These are phyloP conservation scores for Metschnikowia gruessii DNA, from an alignment of 805 yeast genomes.

Conservation along the genomic window DNA sequence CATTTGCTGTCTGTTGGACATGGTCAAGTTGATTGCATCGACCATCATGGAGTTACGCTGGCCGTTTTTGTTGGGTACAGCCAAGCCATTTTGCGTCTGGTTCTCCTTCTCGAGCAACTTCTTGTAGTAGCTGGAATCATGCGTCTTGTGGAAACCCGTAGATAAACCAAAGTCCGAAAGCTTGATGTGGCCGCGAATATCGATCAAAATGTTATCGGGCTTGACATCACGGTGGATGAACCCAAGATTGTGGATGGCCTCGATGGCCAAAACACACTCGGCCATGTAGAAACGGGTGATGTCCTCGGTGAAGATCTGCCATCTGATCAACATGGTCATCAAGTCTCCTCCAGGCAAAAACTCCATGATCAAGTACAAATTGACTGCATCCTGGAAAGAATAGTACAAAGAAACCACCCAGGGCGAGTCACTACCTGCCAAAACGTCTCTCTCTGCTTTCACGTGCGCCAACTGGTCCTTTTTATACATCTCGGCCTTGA, in stretches of 20 bases:
- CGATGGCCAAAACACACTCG: slow-evolving; percentile 92
- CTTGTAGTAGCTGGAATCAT: slow-evolving; percentile 82
- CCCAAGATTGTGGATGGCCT: slow-evolving; percentile 88
- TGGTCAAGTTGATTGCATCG: slow-evolving; percentile 91
- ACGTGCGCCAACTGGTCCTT: slow-evolving; percentile 94
- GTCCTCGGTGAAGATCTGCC: slow-evolving; percentile 92
- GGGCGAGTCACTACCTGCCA: slow-evolving; percentile 85
- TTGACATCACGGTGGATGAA: slow-evolving; percentile 96
- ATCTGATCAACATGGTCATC: slow-evolving; percentile 94
- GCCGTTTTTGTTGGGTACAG: slow-evolving; percentile 19
- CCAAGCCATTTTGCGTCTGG: slow-evolving; percentile 19
- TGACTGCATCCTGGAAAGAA: slow-evolving; percentile 76
- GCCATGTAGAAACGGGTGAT: slow-evolving; percentile 93
- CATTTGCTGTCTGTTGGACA: slow-evolving; percentile 92
- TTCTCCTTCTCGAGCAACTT: slow-evolving; percentile 72
- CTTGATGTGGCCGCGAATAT: slow-evolving; percentile 69
- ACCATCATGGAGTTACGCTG: slow-evolving; percentile 77
- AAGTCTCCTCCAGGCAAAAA: slow-evolving; percentile 75
- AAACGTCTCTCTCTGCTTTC: slow-evolving; percentile 92
- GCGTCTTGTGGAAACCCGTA: slow-evolving; percentile 92
- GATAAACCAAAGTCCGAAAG: slow-evolving; percentile 75
- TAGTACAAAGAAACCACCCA: slow-evolving; percentile 85
- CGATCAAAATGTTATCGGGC: slow-evolving; percentile 92
- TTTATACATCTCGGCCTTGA: slow-evolving; percentile 89
- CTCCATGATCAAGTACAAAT: slow-evolving; percentile 77